Base-by-base conservation (phyloP, 2,329 filamentous ascomycete species). In the Ophiognomonia clavigignenti-juglandacearum region DNA sequence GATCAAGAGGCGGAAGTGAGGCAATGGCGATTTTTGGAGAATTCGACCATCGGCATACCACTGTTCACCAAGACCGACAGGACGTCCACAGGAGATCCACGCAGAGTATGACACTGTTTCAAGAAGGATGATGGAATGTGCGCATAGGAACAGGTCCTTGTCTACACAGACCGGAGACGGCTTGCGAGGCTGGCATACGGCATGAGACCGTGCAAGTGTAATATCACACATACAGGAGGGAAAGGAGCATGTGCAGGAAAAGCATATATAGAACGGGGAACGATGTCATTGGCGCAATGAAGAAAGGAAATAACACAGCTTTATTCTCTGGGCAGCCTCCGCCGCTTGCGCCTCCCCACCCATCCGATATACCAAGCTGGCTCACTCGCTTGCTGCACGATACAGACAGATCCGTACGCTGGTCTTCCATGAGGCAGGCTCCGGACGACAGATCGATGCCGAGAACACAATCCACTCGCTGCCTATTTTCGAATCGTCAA, bases 1-100 rank as follows among this genome's bases (percentile, higher is more conserved):
- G 14, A 81, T 96, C 72, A 85, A 89, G 68, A 79, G 92, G 60
- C 78, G 89, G 64, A 96, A 96, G 68, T 97, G 74, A 61, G 36
- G 36, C n/a, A 22, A 10, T n/a, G n/a, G n/a, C n/a, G n/a, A 13
- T 5, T 19, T 10, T 14, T 10, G 39, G 11, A 31, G 2, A 20
- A 24, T 16, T 3, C 16, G 22, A 4, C 1, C 18, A 5, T 18
- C 18, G 4, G 8, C n/a, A n/a, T n/a, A n/a, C n/a, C n/a, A n/a
- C n/a, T n/a, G n/a, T n/a, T n/a, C n/a, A n/a, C n/a, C n/a, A n/a
- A n/a, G 37, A 32, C 13, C 31, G 10, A 24, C 13, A 13, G 13
- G 22, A 27, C 42, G 13, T 27, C 1, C 29, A 13, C 9, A 20
- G 29, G 16, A 3, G 32, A 36, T 36, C 37, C 26, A 41, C 26